Conservation (phyloP, 768 basidiomycete species). For the Boletus rufocinnamomeus region DNA sequence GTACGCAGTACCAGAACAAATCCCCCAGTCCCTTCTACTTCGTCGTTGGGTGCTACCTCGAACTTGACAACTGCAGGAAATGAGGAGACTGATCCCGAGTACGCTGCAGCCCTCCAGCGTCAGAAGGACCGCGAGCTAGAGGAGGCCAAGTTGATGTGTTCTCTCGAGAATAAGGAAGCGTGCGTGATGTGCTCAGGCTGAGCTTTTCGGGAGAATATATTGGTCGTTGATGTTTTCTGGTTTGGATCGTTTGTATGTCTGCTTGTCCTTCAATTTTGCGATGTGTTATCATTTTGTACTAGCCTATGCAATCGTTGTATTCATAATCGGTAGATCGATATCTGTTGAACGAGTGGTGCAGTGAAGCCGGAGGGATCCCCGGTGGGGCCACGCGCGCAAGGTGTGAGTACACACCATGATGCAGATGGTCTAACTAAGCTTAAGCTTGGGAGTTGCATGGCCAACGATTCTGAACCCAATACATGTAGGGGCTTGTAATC, state of each 20-base stretch:
- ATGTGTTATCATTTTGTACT: slow-evolving; percentile 13
- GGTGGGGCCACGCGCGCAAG: too few species aligned
- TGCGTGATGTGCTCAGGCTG: slow-evolving; percentile 91
- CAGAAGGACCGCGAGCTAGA: slow-evolving; percentile 75
- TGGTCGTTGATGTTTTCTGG: neutral
- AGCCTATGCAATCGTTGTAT: slow-evolving; percentile 22
- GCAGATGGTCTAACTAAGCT: neutral
- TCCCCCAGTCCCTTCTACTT: slow-evolving; percentile 29
- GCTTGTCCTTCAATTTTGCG: neutral
- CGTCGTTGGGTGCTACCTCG: slow-evolving; percentile 18
- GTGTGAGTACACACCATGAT: too few species aligned
- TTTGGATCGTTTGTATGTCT: slow-evolving; percentile 8
- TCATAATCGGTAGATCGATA: slow-evolving; percentile 12
- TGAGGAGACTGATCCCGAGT: slow-evolving; percentile 61
- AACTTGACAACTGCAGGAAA: slow-evolving; percentile 32
- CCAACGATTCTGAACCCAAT: neutral
- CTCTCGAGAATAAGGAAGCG: slow-evolving; percentile 91
- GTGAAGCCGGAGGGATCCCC: neutral
- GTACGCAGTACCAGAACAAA: slow-evolving; percentile 34
- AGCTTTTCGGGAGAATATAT: slow-evolving; percentile 16
- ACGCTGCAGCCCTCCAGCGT: slow-evolving; percentile 72
- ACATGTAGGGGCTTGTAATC: neutral
- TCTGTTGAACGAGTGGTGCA: neutral
- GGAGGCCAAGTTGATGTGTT: slow-evolving; percentile 80
- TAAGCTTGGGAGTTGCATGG: neutral